Conservation (phyloP, 1,284 basidiomycete genomes). For the Sparassis latifolia region DNA sequence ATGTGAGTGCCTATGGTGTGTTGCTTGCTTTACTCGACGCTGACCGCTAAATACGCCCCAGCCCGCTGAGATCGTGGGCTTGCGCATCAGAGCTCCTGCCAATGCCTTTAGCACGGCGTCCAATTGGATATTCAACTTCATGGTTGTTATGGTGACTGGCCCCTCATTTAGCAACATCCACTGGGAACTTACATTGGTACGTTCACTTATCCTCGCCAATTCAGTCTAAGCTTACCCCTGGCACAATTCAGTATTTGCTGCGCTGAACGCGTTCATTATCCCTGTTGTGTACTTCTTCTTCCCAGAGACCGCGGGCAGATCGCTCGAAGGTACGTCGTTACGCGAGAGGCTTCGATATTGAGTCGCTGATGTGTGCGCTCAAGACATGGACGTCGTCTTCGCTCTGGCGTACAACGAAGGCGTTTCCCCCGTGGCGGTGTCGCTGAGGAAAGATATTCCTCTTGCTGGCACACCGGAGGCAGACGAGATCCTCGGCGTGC, state of each 20-base stretch:
- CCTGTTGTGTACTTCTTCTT: conserved; percentile 60
- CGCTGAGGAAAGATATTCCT: conserved; percentile 49
- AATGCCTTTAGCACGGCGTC: conserved; percentile 64
- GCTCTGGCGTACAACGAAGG: conserved; percentile 51
- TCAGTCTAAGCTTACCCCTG: neutral
- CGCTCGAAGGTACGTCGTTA: conserved; percentile 43
- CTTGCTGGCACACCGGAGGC: conserved; percentile 47
- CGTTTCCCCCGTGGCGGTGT: conserved; percentile 50
- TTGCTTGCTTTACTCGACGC: conserved; percentile 1
- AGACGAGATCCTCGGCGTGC: conserved; percentile 41
- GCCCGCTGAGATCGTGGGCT: conserved; percentile 61
- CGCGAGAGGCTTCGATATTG: neutral
- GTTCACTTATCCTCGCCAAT: neutral
- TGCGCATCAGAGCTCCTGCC: conserved; percentile 59
- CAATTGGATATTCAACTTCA: conserved; percentile 66
- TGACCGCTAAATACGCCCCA: conserved; percentile 14
- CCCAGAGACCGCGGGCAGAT: conserved; percentile 62
- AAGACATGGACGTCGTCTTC: conserved; percentile 57
- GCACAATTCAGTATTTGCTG: conserved; percentile 46
- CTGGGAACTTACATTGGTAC: conserved; percentile 58
- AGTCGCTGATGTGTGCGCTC: neutral
- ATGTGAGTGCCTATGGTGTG: conserved; percentile 31
- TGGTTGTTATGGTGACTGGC: conserved; percentile 64
- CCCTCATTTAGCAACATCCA: conserved; percentile 58
- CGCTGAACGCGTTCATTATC: conserved; percentile 53